Evolutionary conservation across 139 green algal genomes (phyloP), one percentile per base, ranked within the genome.

Genomic region (Gonium pectorale): DNA sequence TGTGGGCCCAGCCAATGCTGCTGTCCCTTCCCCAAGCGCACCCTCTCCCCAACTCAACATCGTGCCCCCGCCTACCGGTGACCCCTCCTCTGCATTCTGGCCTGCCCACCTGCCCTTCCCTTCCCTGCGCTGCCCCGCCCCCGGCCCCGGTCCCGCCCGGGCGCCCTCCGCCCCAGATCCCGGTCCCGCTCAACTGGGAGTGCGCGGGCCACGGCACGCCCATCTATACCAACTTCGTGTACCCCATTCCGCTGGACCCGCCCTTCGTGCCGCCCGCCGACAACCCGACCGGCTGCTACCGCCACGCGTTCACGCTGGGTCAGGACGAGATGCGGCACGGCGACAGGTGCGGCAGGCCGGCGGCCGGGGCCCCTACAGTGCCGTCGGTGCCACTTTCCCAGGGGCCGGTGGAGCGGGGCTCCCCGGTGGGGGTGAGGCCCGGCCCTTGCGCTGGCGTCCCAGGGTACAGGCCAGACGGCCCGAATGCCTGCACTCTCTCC

Each of bases 201-300:
- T 94, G 90, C 56, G 80, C 95, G 59, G 97, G 97, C 35, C 89
- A 93, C 60, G 94, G 96, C 49, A 91, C 70, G 11, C 97, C 97
- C 24, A 97, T 98, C 85, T 99, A 99, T 89, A 97, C 96, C 31
- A 99, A 99, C 86, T 96, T 98, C 46, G 75, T 93, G 6, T 99
- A 99, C 89, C 96, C 97, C 29, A 98, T 98, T 59, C 94, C 94
- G 17, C 70, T 98, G 9, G 89, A 95, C 71, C 96, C 97, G 15
- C 97, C 97, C 9, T 93, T 89, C 64, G 95, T 98, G 33, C 96
- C 95, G 0, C 8, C 49, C 5, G 74, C 89, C 8, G 89, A 93
- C 44, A 99, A 99, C 86, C 97, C 97, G 44, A 99, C 97, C 5
- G 97, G 95, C 22, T 98, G 94, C 88, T 99, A 98, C 86, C 90